Base-by-base conservation (phyloP, 2,329 filamentous ascomycete genomes). In the Neophaeococcomyces mojaviensis region DNA sequence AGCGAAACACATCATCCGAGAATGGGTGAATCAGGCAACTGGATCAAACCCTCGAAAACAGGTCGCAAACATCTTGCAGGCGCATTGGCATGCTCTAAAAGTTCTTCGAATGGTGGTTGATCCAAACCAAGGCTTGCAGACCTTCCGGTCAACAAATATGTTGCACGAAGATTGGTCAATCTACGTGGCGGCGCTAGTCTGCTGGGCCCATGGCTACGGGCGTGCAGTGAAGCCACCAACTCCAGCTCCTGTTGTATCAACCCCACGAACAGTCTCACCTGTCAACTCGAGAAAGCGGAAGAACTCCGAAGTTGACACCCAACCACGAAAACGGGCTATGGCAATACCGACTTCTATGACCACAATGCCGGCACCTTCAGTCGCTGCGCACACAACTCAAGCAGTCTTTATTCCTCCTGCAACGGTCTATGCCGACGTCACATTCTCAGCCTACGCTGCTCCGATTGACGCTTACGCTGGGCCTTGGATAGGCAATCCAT, bases 161-260 rank as follows among this genome's bases (percentile, higher is more conserved):
- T 56, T 64, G 9, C 60, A 63, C 20, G 51, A 62, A 32, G 58
- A 58, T 19, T 65, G 63, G 63, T 53, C 55, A 4, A 36, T 65
- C 8, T 64, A 65, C 47, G 50, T 62, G 13, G 62, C 58, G 31
- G 51, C 55, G 5, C 53, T 65, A 5, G 59, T 64, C 22, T 64
- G 62, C 46, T 64, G 61, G 61, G 60, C 61, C 1, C 62, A 61
- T 43, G 61, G 60, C 13, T 47, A 58, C 22, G 42, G 39, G n/a
- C 3, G 28, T 13, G 13, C 32, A 8, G 12, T n/a, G 2, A 15
- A 15, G 20, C 10, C 36, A 32, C 22, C 45, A 2, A n/a, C 39
- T 10, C 19, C 32, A 12, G 13, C 48, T 9, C 12, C 19, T 12
- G 12, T 26, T 18, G 13, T 6, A 10, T n/a, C 37, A 3, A 5